phyloP scores from a whole-genome alignment of 768 basidiomycete genomes.

The Rhodotorula babjevae region DNA sequence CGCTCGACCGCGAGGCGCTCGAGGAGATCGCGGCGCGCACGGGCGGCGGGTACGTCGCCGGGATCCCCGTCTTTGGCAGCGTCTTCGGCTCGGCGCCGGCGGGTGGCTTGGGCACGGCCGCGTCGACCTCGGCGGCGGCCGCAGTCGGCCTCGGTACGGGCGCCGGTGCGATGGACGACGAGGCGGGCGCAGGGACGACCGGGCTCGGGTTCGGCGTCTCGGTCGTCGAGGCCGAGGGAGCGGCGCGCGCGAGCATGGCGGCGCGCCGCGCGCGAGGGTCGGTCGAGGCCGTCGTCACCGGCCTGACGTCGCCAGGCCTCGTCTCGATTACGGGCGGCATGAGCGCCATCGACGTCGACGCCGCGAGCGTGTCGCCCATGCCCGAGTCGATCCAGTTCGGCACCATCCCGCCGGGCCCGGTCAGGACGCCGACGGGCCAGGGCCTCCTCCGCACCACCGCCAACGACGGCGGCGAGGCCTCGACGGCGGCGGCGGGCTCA shows the following conservation, averaged over 20 bases:
- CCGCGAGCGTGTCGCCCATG: neutral
- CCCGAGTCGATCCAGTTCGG: neutral
- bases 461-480: neutral
- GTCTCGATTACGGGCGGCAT: too few relatives aligned
- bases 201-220: neutral
- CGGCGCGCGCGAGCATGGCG: neutral
- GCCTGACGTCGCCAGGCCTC: neutral
- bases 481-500: neutral
- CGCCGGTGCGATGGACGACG: neutral
- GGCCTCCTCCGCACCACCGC: neutral
- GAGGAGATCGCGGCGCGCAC: constrained; percentile 34
- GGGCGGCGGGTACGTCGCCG: constrained; percentile 4
- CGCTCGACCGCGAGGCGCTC: constrained; percentile 23
- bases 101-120: neutral
- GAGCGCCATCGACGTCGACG: neutral
- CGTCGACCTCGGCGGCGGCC: too few relatives aligned
- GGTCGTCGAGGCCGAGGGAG: too few relatives aligned
- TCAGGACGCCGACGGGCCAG: neutral
- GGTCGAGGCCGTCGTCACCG: neutral
- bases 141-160: too few relatives aligned
- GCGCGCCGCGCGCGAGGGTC: neutral
- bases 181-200: neutral
- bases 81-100: neutral
- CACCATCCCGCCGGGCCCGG: neutral
- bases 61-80: neutral